These are phyloP conservation scores for Linnemannia hyalina DNA, from an alignment of 192 early-diverging fungal species.

Conservation along the genomic window DNA sequence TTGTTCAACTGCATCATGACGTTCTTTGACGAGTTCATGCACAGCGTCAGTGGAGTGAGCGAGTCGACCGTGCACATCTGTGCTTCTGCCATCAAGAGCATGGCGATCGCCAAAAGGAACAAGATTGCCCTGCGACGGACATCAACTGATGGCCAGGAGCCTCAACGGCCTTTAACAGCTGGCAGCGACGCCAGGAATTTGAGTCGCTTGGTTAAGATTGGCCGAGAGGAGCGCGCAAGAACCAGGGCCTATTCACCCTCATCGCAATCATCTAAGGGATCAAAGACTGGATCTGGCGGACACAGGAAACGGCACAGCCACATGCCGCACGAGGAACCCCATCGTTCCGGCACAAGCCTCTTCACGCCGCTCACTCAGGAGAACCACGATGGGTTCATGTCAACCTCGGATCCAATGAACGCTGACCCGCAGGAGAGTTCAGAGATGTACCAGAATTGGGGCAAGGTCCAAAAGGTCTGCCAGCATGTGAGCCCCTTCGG, in stretches of 20 bases:
- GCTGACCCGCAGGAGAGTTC: background rate
- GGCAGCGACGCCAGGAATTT: constrained; percentile 18
- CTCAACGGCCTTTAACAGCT: background rate
- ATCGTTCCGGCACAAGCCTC: background rate
- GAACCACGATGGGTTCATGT: background rate
- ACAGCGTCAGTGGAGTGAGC: constrained; percentile 37
- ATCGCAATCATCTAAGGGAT: constrained; percentile 15
- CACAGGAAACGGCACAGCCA: constrained; percentile 31
- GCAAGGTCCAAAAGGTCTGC: constrained; percentile 44
- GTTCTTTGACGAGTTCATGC: constrained; percentile 54
- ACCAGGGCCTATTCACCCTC: constrained; percentile 11
- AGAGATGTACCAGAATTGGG: constrained; percentile 14
- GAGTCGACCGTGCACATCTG: constrained; percentile 48
- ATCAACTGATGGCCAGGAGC: background rate
- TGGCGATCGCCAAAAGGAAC: constrained; percentile 43
- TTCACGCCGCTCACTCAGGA: background rate
- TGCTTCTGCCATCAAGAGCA: constrained; percentile 44
- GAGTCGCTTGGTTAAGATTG: constrained; percentile 45
- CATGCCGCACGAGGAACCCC: constrained; percentile 11
- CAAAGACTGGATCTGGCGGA: background rate
- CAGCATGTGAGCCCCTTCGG: constrained; percentile 50
- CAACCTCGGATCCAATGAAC: background rate
- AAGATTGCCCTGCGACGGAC: constrained; percentile 19
- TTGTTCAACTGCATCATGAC: constrained; percentile 41
- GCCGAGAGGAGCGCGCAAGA: constrained; percentile 33